Evolutionary conservation across 768 basidiomycete species (phyloP).

Genomic region (Lenzites betulinus): DNA sequence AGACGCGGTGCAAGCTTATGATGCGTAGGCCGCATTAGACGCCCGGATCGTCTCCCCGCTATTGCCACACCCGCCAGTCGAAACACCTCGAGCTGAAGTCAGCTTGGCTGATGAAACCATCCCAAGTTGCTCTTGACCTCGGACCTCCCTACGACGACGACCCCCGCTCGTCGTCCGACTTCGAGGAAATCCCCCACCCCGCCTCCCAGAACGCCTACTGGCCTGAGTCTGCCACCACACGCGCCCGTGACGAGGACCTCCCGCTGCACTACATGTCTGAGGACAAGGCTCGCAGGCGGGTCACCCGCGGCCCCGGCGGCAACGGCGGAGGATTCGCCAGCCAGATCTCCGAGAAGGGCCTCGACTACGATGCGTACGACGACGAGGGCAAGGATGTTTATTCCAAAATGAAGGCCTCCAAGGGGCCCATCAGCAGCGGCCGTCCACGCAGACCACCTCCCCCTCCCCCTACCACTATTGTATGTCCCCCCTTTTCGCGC

Average conservation of each 20-base stretch:
- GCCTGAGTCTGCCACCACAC: constrained; percentile 17
- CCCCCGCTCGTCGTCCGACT: constrained; percentile 61
- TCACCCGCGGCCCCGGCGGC: constrained; percentile 39
- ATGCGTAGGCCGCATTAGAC: constrained; percentile 2
- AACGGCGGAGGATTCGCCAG: constrained; percentile 32
- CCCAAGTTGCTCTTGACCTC: constrained; percentile 72
- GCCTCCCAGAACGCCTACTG: constrained; percentile 33
- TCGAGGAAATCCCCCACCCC: constrained; percentile 71
- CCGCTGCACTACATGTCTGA: constrained; percentile 56
- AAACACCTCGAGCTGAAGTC: constrained; percentile 2
- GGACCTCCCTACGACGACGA: constrained; percentile 54
- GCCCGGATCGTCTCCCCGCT: constrained; percentile 12
- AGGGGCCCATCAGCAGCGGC: constrained; percentile 43
- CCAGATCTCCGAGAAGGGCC: constrained; percentile 27
- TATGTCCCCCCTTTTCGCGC: constrained; percentile 22
- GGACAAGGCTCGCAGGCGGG: constrained; percentile 51
- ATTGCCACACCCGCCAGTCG: constrained; percentile 5
- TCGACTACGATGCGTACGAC: constrained; percentile 43
- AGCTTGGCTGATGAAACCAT: constrained; percentile 33
- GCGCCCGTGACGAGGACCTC: constrained; percentile 42
- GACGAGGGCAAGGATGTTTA: constrained; percentile 72
- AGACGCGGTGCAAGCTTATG: not conserved
- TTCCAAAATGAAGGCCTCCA: constrained; percentile 42
- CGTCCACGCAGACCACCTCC: constrained; percentile 63
- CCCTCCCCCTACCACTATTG: constrained; percentile 60